Percentiles rank a stretch among this genome's conserved stretches.
These are phyloP conservation scores for Diaporthe humulicola DNA, from an alignment of 2,329 filamentous ascomycete genomes.

Conservation along the genomic window DNA sequence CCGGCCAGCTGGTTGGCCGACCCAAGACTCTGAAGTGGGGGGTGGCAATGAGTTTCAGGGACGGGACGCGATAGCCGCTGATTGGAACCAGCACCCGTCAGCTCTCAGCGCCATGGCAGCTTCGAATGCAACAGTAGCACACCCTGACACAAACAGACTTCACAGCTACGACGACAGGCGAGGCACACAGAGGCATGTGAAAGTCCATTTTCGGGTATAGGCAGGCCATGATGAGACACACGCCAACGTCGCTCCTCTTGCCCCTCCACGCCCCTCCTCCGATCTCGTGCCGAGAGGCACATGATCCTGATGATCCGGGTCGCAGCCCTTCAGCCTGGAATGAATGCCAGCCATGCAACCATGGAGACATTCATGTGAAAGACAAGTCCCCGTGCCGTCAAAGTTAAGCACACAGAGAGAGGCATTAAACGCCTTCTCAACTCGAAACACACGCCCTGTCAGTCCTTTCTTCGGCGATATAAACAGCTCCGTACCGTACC, in stretches of 20 bases:
- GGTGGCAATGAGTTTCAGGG: constrained; percentile 26
- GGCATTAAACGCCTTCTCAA: constrained; percentile 13
- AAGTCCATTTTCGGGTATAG: not conserved
- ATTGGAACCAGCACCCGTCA: constrained; percentile 28
- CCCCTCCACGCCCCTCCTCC: constrained; percentile 22
- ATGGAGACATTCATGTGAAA: constrained; percentile 21
- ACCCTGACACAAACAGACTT: constrained; percentile 13
- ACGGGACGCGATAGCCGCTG: constrained; percentile 26
- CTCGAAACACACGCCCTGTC: constrained; percentile 1
- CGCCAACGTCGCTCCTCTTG: not conserved
- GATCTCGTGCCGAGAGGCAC: constrained; percentile 22
- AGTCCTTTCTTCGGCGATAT: constrained; percentile 3
- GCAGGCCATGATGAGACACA: constrained; percentile 8
- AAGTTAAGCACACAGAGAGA: not conserved
- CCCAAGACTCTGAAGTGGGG: not conserved
- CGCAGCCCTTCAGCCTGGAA: not conserved
- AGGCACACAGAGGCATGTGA: constrained; percentile 23
- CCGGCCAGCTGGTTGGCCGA: constrained; percentile 6
- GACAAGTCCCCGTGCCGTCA: not conserved
- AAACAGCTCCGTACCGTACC: constrained; percentile 1
- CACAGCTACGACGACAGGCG: not conserved
- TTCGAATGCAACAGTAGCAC: constrained; percentile 20
- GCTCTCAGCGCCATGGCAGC: constrained; percentile 6
- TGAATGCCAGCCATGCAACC: not conserved
- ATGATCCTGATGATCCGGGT: constrained; percentile 19